Conservation (phyloP, 2,329 filamentous ascomycete genomes). For the Ophiocordyceps australis region DNA sequence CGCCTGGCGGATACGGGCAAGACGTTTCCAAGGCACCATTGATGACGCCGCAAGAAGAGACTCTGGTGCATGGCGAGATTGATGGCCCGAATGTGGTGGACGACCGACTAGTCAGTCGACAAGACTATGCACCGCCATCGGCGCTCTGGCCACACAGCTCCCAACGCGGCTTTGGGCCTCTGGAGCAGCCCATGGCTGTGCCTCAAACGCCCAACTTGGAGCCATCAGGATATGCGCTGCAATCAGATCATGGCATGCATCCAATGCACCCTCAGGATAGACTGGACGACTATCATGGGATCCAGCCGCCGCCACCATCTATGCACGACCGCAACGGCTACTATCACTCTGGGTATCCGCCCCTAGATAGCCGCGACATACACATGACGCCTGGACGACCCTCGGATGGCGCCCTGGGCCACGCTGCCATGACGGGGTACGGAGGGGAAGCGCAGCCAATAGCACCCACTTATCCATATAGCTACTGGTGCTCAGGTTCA, state of each 20-base stretch:
- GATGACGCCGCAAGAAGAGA: too few relatives aligned
- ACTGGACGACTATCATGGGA: constrained; percentile 8
- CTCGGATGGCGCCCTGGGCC: constrained; percentile 13
- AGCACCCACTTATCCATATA: too few relatives aligned
- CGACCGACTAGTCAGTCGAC: too few relatives aligned
- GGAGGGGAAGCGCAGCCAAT: constrained; percentile 8
- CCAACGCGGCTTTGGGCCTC: too few relatives aligned
- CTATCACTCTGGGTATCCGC: constrained; percentile 10
- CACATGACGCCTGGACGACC: constrained; percentile 11
- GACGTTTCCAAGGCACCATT: too few relatives aligned
- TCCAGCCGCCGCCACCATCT: constrained; percentile 6
- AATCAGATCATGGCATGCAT: constrained; percentile 1
- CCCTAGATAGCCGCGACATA: constrained; percentile 10
- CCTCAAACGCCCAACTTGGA: constrained; percentile 5
- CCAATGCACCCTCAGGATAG: constrained; percentile 3
- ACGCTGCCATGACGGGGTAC: constrained; percentile 13
- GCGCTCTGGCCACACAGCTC: too few relatives aligned
- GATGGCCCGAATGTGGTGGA: too few relatives aligned
- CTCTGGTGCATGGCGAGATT: too few relatives aligned
- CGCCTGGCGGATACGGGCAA: too few relatives aligned
- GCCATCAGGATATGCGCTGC: constrained; percentile 2
- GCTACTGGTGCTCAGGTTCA: constrained; percentile 1
- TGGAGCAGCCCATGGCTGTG: constrained; percentile 7
- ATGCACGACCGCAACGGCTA: constrained; percentile 8
- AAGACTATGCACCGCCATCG: too few relatives aligned